These are phyloP conservation scores for Sindora glabra DNA, from an alignment of 306 rosid genomes.

Conservation along the genomic window DNA sequence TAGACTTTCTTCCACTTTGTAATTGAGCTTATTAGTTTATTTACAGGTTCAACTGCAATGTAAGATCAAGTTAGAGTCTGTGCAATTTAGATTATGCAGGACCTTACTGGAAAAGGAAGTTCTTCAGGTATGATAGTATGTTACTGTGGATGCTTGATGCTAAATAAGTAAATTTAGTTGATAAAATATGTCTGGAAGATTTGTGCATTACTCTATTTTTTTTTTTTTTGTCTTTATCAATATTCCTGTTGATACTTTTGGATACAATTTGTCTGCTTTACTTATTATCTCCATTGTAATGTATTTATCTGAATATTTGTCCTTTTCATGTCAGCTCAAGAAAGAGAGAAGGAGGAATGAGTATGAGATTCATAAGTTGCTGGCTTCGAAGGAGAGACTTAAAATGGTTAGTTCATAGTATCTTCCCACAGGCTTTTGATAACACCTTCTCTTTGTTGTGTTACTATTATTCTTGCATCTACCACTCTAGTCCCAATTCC, in stretches of 20 bases:
- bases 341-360: slow-evolving; percentile 58
- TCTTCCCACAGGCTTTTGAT: background rate
- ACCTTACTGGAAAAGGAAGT: slow-evolving; percentile 71
- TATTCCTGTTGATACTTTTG: background rate
- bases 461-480: background rate
- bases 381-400: slow-evolving; percentile 62
- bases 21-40: slow-evolving; percentile 4
- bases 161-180: too few relatives aligned
- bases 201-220: background rate
- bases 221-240: background rate
- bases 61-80: slow-evolving; percentile 73
- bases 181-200: background rate
- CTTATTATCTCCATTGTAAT: background rate
- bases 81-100: slow-evolving; percentile 61
- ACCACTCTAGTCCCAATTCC: slow-evolving; percentile 12
- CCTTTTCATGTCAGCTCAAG: slow-evolving; percentile 56
- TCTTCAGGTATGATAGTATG: slow-evolving; percentile 57
- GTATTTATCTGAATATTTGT: slow-evolving; percentile 8
- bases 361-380: slow-evolving; percentile 47
- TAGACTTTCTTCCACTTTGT: background rate
- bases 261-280: background rate
- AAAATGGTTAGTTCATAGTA: slow-evolving; percentile 45
- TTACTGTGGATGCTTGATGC: background rate
- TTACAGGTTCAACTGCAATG: slow-evolving; percentile 86
- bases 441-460: background rate